Base-by-base conservation (phyloP, 2,329 filamentous ascomycete genomes). In the Xylaria sp. region DNA sequence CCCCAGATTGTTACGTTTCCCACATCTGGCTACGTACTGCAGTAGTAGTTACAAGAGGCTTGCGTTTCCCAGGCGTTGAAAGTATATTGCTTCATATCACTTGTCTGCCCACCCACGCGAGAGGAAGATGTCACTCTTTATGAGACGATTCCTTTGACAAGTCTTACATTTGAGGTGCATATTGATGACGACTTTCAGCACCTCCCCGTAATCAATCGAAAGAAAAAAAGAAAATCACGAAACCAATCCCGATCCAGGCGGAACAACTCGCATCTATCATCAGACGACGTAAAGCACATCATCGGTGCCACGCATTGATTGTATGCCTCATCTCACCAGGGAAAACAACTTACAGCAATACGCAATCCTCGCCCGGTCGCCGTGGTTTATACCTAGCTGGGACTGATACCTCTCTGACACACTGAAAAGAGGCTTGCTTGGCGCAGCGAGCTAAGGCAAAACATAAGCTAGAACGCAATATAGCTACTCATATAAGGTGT, bases 251-350 rank as follows among this genome's bases (percentile, higher is more conserved):
- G 40, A 61, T 47, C 6, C 25, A 35, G 29, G 12, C 13, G 29
- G 23, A 29, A 23, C 37, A 61, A 61, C 25, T 27, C 40, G 44
- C 50, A 63, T 40, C 21, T 42, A n/a, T 47, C 35, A 12, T 32
- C 54, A 42, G 48, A 53, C 23, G 29, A 63, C 29, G 53, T 35
- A 51, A 12, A 51, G 10, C 12, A 58, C 59, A 61, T 66, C 53
- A 54, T 59, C 23, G 48, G 63, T 27, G 57, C 59, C 23, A 62
- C 61, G 60, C 58, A 65, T 68, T 63, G 23, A 59, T 37, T 55
- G 51, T 63, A 44, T 35, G 48, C 60, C 55, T 63, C 40, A 61
- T 70, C 63, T 60, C 58, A 69, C 66, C 54, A 62, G 66, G 66
- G 68, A 53, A 71, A 54, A 13, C 44, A 54, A 37, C 12, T 37